Conservation (phyloP, 345 rosid genomes). For the Hibiscus tridactylites region DNA sequence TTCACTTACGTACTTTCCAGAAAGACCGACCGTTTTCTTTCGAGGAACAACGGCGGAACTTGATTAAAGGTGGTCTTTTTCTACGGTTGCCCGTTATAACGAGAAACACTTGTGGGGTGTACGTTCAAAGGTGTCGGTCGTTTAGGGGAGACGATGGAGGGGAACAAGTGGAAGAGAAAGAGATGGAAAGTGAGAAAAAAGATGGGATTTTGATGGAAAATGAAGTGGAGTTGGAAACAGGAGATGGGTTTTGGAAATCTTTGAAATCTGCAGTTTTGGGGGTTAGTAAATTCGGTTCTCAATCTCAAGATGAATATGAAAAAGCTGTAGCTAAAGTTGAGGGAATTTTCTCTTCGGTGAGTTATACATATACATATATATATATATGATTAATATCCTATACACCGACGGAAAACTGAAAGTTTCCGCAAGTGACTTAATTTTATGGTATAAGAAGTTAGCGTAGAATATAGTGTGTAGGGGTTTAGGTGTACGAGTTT, state of each 20-base stretch:
- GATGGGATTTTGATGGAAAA: conserved; percentile 25
- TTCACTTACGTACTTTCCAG: conserved; percentile 42
- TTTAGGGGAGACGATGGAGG: conserved; percentile 44
- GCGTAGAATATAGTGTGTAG: fast-evolving
- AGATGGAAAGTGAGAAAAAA: conserved; percentile 21
- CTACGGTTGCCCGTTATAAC: conserved; percentile 17
- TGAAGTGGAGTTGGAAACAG: conserved; percentile 27
- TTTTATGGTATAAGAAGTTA: too few relatives aligned
- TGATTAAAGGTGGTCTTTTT: conserved; percentile 22
- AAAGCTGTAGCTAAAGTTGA: conserved; percentile 45
- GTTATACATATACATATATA: conserved; percentile 7
- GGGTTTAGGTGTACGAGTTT: too few relatives aligned
- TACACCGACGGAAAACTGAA: too few relatives aligned
- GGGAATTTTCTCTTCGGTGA: conserved; percentile 47
- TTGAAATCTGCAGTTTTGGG: conserved; percentile 32
- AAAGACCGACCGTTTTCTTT: conserved; percentile 24
- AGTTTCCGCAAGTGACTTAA: too few relatives aligned
- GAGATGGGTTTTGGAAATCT: conserved; percentile 33
- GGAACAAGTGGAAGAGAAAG: conserved; percentile 26
- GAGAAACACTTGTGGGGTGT: conserved; percentile 22
- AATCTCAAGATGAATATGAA: conserved; percentile 36
- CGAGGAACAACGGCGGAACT: conserved; percentile 22
- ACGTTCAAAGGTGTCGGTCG: conserved; percentile 34
- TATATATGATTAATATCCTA: too few relatives aligned
- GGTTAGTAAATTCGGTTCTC: conserved; percentile 25